Conservation (phyloP, 2,329 filamentous ascomycete genomes). For the Emergomyces pasteurianus region DNA sequence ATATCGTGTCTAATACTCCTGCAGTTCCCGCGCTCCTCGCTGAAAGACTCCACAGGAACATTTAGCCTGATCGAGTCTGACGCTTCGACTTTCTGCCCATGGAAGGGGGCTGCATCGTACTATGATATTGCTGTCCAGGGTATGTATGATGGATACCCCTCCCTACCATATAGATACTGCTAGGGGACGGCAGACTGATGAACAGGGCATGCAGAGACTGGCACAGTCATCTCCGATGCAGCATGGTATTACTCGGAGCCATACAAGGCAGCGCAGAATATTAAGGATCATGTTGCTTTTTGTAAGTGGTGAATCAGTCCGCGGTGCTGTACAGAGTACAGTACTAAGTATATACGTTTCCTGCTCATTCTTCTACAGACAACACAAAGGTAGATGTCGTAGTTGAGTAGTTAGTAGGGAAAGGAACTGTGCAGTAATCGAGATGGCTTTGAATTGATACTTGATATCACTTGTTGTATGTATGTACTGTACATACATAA, state of each 20-base stretch:
- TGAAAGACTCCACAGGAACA: slow-evolving; percentile 30
- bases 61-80: slow-evolving; percentile 31
- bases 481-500: no score
- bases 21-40: slow-evolving; percentile 36
- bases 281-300: slow-evolving; percentile 47
- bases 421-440: no score
- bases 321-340: no score
- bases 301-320: slow-evolving; percentile 32
- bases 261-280: slow-evolving; percentile 37
- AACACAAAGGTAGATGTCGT: not conserved
- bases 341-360: no score
- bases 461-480: no score
- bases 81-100: slow-evolving; percentile 41
- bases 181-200: not conserved
- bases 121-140: slow-evolving; percentile 42
- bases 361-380: not conserved
- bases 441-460: no score
- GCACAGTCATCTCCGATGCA: slow-evolving; percentile 37
- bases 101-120: slow-evolving; percentile 48
- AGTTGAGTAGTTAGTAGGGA: not conserved
- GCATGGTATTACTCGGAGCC: slow-evolving; percentile 49
- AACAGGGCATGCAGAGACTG: not conserved
- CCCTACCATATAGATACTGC: no score
- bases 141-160: slow-evolving; percentile 14
- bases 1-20: no score